Percentiles rank a stretch among this genome's conserved stretches.
Conservation (phyloP, 108 stramenopile genomes). For the Nitzschia sp. region DNA sequence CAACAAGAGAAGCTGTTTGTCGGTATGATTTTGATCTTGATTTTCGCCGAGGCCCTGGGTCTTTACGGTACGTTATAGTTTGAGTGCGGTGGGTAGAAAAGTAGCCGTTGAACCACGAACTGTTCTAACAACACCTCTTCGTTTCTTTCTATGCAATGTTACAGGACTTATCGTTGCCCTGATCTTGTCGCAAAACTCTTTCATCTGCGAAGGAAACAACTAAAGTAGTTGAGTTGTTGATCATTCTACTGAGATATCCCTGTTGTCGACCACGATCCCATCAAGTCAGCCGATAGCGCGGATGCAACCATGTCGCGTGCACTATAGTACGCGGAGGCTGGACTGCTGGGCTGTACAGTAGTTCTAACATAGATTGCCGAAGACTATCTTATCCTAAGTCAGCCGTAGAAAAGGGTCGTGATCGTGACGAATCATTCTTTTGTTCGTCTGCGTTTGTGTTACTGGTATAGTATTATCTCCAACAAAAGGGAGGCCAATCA, state of each 20-base stretch:
- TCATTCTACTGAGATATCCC: not conserved
- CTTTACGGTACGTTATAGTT: conserved; percentile 82
- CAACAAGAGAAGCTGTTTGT: conserved; percentile 98
- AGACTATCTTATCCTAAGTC: too few species aligned
- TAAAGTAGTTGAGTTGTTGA: conserved; percentile 31
- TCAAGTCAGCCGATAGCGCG: too few species aligned
- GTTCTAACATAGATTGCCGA: not conserved
- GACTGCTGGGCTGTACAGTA: not conserved
- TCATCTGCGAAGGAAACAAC: conserved; percentile 81
- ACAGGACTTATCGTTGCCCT: conserved; percentile 95
- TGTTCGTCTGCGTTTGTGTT: too few species aligned
- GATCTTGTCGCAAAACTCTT: conserved; percentile 94
- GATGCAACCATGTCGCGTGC: too few species aligned
- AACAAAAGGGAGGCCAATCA: too few species aligned
- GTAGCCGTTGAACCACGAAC: not conserved
- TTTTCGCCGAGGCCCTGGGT: conserved; percentile 99
- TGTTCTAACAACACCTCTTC: not conserved
- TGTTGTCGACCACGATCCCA: not conserved
- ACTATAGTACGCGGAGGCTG: not conserved
- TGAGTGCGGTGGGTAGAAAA: too few species aligned
- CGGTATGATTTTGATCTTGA: conserved; percentile 98
- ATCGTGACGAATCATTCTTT: too few species aligned
- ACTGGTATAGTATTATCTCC: too few species aligned
- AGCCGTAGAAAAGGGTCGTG: too few species aligned
- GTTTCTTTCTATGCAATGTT: not conserved